Percentiles rank a stretch among this genome's conserved stretches.
Evolutionary conservation across 1,284 basidiomycete genomes (phyloP).

Genomic region (Papiliotrema fonsecae): DNA sequence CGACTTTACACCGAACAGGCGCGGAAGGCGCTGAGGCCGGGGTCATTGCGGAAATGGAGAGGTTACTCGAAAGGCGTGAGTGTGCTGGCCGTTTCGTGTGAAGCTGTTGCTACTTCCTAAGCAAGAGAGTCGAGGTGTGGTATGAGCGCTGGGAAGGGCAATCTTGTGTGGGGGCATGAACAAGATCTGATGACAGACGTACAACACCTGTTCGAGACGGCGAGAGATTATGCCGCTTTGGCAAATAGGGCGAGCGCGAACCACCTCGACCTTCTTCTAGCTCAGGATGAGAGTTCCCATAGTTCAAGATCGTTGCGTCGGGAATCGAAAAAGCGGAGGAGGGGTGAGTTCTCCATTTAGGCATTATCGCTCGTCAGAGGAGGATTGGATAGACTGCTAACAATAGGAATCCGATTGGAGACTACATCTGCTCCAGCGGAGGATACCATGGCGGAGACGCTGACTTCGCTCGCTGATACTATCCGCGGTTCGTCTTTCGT

Average conservation of each 20-base stretch:
- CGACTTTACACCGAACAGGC: conserved; percentile 25
- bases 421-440: conserved; percentile 2
- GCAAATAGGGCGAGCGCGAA: conserved; percentile 21
- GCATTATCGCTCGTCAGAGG: background rate
- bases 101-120: no score
- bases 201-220: conserved; percentile 27
- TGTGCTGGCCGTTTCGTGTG: background rate
- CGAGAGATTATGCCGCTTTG: conserved; percentile 28
- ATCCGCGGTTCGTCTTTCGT: background rate
- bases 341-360: conserved; percentile 14
- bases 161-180: no score
- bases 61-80: conserved; percentile 38
- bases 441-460: background rate
- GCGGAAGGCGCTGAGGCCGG: conserved; percentile 42
- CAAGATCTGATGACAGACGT: no score
- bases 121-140: no score
- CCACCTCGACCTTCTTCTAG: conserved; percentile 26
- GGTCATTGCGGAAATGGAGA: conserved; percentile 38
- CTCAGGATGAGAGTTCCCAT: conserved; percentile 24
- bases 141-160: no score
- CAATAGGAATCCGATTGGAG: conserved; percentile 1
- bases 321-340: conserved; percentile 26
- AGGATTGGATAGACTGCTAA: background rate
- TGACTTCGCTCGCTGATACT: background rate
- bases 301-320: conserved; percentile 14